A percentile compares a stretch with the other conserved stretches of the same genome.
Evolutionary conservation across 805 yeast genomes (phyloP).

Genomic region (Myxozyma lipomycoides): DNA sequence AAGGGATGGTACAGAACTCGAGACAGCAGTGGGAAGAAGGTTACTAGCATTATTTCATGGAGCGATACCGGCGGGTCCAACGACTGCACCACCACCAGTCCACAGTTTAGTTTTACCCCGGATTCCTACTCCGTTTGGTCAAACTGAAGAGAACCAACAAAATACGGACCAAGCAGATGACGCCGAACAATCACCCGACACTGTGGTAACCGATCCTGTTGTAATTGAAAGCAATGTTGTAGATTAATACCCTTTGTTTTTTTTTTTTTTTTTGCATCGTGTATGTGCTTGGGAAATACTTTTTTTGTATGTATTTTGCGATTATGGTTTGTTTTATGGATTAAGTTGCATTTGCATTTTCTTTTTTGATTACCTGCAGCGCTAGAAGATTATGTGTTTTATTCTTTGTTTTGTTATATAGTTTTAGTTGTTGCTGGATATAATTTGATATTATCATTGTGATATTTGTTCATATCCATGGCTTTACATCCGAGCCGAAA

Average conservation of each 20-base stretch:
- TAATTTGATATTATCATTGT: neutral
- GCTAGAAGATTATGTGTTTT: neutral
- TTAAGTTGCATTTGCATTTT: too few species aligned
- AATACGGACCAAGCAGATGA: neutral
- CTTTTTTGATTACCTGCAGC: too few species aligned
- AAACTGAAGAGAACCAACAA: neutral
- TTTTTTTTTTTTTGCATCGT: too few species aligned
- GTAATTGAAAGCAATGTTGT: neutral
- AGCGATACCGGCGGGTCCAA: neutral
- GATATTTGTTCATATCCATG: neutral
- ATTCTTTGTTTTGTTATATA: neutral
- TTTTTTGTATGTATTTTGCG: too few species aligned
- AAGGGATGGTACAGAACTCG: slow-evolving; percentile 44
- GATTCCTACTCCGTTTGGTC: too few species aligned
- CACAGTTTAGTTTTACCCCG: neutral
- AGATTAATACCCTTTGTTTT: too few species aligned
- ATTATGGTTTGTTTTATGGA: neutral
- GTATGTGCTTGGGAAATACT: too few species aligned
- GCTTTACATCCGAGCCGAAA: neutral
- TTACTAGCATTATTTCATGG: slow-evolving; percentile 34
- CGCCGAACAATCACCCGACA: too few species aligned
- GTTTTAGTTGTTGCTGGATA: neutral
- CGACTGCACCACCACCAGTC: neutral
- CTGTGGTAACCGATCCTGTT: too few species aligned
- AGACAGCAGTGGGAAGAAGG: slow-evolving; percentile 36